Percentiles rank a stretch among this genome's conserved stretches.
phyloP scores from a whole-genome alignment of 75 land plant genomes.

The Larix kaempferi region DNA sequence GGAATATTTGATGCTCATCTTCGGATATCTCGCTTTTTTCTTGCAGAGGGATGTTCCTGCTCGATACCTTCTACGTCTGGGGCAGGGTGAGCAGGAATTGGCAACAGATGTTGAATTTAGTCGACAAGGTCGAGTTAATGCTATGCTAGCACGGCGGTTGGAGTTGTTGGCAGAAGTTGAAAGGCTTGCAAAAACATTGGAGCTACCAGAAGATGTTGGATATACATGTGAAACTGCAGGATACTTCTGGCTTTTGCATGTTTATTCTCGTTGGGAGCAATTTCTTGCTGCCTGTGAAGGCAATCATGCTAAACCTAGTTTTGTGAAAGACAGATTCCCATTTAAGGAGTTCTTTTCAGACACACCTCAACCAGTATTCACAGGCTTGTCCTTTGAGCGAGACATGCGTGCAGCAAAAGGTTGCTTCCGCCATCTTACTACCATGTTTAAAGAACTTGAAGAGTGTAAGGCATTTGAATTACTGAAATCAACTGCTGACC shows the following conservation, averaged over 20 bases:
- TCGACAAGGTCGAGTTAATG: constrained; percentile 98
- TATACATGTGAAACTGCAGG: constrained; percentile 99
- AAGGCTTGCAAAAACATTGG: constrained; percentile 82
- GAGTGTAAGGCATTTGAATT: constrained; percentile 98
- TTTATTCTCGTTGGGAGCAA: constrained; percentile 95
- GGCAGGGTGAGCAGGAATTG: constrained; percentile 98
- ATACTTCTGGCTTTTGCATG: constrained; percentile 97
- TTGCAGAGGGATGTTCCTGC: constrained; percentile 97
- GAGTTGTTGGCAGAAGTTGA: constrained; percentile 93
- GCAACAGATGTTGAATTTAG: constrained; percentile 96
- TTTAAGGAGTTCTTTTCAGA: constrained; percentile 84
- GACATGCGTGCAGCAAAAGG: constrained; percentile 98
- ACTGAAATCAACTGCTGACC: constrained; percentile 91
- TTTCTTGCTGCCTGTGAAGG: constrained; percentile 80
- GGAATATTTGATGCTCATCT: not conserved
- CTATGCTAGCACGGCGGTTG: constrained; percentile 95
- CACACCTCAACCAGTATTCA: constrained; percentile 68
- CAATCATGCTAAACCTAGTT: constrained; percentile 59
- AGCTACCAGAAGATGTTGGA: constrained; percentile 91
- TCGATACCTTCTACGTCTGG: constrained; percentile 90
- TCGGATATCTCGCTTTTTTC: not conserved
- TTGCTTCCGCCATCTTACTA: constrained; percentile 89
- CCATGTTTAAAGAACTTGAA: constrained; percentile 96
- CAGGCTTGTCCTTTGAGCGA: constrained; percentile 80
- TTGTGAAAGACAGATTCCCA: constrained; percentile 89